A percentile compares a stretch with the other conserved stretches of the same genome.
Conservation (phyloP, 1,139 yeast species). For the Sugiyamaella xylanicola region DNA sequence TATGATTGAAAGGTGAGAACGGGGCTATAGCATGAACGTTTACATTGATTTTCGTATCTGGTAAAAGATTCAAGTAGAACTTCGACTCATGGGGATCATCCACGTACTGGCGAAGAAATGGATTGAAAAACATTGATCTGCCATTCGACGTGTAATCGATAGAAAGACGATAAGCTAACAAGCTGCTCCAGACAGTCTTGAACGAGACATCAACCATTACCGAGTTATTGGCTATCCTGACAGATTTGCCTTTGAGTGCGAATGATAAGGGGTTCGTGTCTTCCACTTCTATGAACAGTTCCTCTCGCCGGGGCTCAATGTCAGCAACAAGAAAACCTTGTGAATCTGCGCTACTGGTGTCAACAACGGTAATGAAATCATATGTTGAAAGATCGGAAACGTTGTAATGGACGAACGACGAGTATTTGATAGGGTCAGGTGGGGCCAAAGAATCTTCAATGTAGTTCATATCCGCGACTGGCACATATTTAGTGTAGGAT, state of each 20-base stretch:
- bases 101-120: constrained; percentile 68
- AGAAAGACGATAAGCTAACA: constrained; percentile 56
- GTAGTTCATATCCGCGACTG: constrained; percentile 20
- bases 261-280: constrained; percentile 34
- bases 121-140: constrained; percentile 46
- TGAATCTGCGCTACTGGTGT: constrained; percentile 32
- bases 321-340: constrained; percentile 40
- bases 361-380: constrained; percentile 54
- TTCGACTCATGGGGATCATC: constrained; percentile 71
- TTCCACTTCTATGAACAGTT: constrained; percentile 41
- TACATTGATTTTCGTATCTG: constrained; percentile 44
- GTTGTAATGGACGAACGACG: constrained; percentile 23
- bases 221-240: constrained; percentile 50
- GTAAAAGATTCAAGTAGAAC: constrained; percentile 61
- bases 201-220: constrained; percentile 52
- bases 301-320: constrained; percentile 19
- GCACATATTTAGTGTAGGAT: constrained; percentile 30
- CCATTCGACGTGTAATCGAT: constrained; percentile 26
- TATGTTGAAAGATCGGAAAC: constrained; percentile 44
- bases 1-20: constrained; percentile 56
- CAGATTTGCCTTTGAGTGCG: constrained; percentile 28
- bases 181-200: constrained; percentile 62
- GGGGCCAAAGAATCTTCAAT: constrained; percentile 9
- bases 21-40: constrained; percentile 79
- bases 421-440: constrained; percentile 22